Evolutionary conservation across 805 yeast species (phyloP), one percentile per base, ranked within the genome.

Genomic region (Crinitomyces ghanaensis): DNA sequence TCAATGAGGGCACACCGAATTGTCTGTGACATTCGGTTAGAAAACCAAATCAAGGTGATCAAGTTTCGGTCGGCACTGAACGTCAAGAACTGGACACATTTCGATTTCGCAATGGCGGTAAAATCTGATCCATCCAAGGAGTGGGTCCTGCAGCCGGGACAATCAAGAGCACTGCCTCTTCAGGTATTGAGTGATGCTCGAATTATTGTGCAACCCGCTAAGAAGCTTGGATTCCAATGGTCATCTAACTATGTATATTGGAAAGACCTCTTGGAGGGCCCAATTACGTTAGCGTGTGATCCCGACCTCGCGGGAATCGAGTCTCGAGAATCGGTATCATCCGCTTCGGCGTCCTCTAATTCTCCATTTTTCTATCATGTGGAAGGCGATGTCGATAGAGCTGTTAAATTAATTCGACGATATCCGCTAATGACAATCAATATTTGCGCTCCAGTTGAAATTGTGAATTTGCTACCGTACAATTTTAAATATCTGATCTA

Each of bases 371-470:
- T 68, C 46, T 77, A 81, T 57, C 88, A 80, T 43, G 79, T 78
- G 0, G 78, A 72, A 43, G 84, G 88, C 1, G 55, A 60, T 28
- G 78, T 57, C 53, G 73, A 79, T 41, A 52, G 59, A 12, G 63
- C 68, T n/a, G 93, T 82, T 41, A 85, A 84, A 0, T 58, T 85
- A 17, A 68, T 81, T 0, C 63, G 66, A 37, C 67, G 81, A 1
- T 93, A 83, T 48, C 98, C 98, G 0, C 91, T 82, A 46, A 68
- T 88, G 81, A 68, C 64, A 6, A 58, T 91, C 16, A 67, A 74
- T 3, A 58, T 91, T 5, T 74, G 91, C 0, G 83, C 97, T 0
- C 97, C 98, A 0, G 57, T 91, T 29, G 82, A 81, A 44, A 64
- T 91, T 37, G 85, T 81, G 44, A 91, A 91, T 48, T 60, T 84